phyloP scores from a whole-genome alignment of 768 basidiomycete genomes.

The Rhizopogon sp. region DNA sequence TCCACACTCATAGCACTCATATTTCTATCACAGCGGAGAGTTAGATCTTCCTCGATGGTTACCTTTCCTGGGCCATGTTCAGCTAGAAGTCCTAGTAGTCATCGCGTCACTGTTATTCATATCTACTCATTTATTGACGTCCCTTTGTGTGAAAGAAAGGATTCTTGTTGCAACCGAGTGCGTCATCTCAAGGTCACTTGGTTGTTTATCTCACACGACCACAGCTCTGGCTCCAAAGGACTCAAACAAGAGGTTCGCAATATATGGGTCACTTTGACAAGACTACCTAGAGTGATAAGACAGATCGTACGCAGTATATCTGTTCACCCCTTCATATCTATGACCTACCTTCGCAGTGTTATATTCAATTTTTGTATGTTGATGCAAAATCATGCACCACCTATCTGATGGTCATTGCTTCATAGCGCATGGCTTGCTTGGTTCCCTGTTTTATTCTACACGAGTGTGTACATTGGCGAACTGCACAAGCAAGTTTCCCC shows the following conservation, averaged over 20 bases:
- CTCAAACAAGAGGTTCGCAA: conserved; percentile 46
- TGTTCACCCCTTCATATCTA: conserved; percentile 1
- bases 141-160: conserved; percentile 64
- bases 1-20: background rate
- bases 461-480: conserved; percentile 83
- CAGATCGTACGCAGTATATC: conserved; percentile 59
- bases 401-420: conserved; percentile 1
- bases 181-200: background rate
- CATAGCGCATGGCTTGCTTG: conserved; percentile 79
- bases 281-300: conserved; percentile 68
- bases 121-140: conserved; percentile 57
- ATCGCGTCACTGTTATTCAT: conserved; percentile 68
- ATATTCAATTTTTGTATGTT: conserved; percentile 77
- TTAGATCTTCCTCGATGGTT: conserved; percentile 66
- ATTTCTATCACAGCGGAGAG: conserved; percentile 53
- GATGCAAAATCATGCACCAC: background rate
- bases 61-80: conserved; percentile 73
- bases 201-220: background rate
- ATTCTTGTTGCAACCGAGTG: conserved; percentile 48
- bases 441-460: conserved; percentile 92
- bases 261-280: conserved; percentile 67
- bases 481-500: conserved; percentile 58
- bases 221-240: conserved; percentile 19
- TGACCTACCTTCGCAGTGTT: conserved; percentile 42
- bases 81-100: conserved; percentile 78